These are phyloP conservation scores for Diplodia corticola DNA, from an alignment of 2,329 filamentous ascomycete genomes.

Conservation along the genomic window DNA sequence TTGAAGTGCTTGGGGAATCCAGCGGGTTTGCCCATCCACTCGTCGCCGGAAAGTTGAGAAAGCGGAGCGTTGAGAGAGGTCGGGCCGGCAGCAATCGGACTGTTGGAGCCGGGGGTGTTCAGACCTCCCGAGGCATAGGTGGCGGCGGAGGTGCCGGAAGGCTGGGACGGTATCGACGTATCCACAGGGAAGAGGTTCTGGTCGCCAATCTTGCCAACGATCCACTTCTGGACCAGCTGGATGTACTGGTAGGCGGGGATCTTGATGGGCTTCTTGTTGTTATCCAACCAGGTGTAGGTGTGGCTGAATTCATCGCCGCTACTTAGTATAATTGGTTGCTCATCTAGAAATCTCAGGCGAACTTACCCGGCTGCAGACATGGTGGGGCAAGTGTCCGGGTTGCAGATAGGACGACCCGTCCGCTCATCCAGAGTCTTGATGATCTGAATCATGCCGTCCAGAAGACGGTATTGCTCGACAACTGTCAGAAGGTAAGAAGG, in stretches of 20 bases:
- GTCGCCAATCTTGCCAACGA: conserved; percentile 92
- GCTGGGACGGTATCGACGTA: conserved; percentile 62
- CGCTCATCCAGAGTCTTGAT: conserved; percentile 83
- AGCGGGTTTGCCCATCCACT: conserved; percentile 87
- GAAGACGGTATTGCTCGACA: conserved; percentile 86
- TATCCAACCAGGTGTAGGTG: conserved; percentile 95
- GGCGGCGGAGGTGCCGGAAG: conserved; percentile 54
- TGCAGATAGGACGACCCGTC: conserved; percentile 75
- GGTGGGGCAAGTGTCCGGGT: conserved; percentile 76
- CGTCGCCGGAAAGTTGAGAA: conserved; percentile 64
- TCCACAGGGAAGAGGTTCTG: conserved; percentile 88
- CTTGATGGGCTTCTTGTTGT: conserved; percentile 82
- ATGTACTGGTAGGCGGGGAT: conserved; percentile 93
- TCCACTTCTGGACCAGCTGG: conserved; percentile 94
- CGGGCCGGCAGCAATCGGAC: conserved; percentile 47
- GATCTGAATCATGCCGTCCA: conserved; percentile 86
- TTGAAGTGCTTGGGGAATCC: conserved; percentile 60
- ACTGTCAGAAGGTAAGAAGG: conserved; percentile 55
- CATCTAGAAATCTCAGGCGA: background rate
- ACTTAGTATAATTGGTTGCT: background rate
- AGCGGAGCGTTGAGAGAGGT: conserved; percentile 55
- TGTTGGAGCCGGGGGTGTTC: conserved; percentile 44
- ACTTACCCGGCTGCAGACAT: conserved; percentile 94
- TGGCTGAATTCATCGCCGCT: conserved; percentile 56
- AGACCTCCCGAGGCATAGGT: conserved; percentile 57